phyloP scores from a whole-genome alignment of 139 green algal species.

The Chlamydomonas asymmetrica region DNA sequence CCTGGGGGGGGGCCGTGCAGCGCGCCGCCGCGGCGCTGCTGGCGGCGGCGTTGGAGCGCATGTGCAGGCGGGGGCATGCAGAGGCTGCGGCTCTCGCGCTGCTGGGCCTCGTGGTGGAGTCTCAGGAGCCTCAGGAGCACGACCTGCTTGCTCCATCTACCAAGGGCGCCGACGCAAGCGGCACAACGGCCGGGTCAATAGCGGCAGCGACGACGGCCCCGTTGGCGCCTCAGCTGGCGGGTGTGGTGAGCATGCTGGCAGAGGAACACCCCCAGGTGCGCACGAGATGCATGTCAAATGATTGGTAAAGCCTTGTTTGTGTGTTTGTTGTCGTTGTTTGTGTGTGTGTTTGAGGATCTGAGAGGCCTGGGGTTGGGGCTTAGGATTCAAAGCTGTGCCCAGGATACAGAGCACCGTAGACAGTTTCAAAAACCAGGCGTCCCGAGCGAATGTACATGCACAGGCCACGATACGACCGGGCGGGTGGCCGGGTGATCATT shows the following conservation, averaged over 20 bases:
- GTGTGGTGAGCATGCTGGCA: neutral
- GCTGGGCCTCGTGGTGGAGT: neutral
- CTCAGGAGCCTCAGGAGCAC: neutral
- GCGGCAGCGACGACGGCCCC: neutral
- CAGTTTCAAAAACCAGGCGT: no score
- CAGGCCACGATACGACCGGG: conserved; percentile 9
- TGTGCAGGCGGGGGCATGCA: neutral
- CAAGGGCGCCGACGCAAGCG: neutral
- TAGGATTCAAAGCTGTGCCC: no score
- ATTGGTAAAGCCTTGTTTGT: no score
- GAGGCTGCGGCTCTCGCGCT: conserved; percentile 16
- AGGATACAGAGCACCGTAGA: no score
- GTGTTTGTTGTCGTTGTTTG: no score
- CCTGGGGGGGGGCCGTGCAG: neutral
- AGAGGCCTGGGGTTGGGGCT: no score
- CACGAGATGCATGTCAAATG: no score
- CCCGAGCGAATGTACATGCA: neutral
- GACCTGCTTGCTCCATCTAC: neutral
- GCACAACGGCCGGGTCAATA: neutral
- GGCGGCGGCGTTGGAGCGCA: conserved; percentile 3
- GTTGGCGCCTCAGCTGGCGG: neutral
- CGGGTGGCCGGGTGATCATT: conserved; percentile 28
- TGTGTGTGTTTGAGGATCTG: no score
- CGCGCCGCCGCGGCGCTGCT: neutral
- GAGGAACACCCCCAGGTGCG: neutral